Evolutionary conservation across 345 rosid species (phyloP).

Genomic region (Cardiospermum halicacabum): DNA sequence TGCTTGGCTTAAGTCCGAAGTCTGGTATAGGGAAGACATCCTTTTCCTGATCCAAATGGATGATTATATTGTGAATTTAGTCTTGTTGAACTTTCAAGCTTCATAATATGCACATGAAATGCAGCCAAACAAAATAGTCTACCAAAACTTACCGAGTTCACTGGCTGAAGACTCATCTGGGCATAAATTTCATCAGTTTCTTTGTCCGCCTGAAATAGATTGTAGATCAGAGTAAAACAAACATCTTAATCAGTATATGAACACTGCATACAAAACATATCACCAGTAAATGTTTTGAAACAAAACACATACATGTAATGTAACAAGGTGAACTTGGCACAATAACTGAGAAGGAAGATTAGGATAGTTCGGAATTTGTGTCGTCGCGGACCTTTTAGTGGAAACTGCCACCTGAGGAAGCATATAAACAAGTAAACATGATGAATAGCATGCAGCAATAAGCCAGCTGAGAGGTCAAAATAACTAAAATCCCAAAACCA

Average conservation of each 20-base stretch:
- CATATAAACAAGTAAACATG: background rate
- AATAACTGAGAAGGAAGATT: constrained; percentile 87
- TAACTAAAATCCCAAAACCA: background rate
- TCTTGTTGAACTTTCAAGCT: background rate
- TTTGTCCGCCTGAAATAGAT: constrained; percentile 69
- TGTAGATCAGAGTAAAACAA: constrained; percentile 1
- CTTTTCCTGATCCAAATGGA: constrained; percentile 51
- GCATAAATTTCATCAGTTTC: constrained; percentile 95
- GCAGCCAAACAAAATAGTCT: background rate
- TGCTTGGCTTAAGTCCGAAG: constrained; percentile 75
- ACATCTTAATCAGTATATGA: background rate
- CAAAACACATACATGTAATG: constrained; percentile 58
- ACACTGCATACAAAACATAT: background rate
- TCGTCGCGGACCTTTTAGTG: constrained; percentile 79
- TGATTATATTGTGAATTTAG: background rate
- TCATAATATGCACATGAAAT: background rate
- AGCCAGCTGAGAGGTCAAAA: background rate
- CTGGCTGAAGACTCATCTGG: constrained; percentile 96
- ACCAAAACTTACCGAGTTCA: constrained; percentile 60
- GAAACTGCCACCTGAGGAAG: constrained; percentile 75
- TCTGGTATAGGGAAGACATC: constrained; percentile 87
- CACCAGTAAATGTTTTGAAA: background rate
- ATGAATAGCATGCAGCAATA: background rate
- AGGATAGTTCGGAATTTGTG: constrained; percentile 94
- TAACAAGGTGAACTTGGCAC: constrained; percentile 97